phyloP scores from a whole-genome alignment of 208 protist species.

The Tritrichomonas foetus region DNA sequence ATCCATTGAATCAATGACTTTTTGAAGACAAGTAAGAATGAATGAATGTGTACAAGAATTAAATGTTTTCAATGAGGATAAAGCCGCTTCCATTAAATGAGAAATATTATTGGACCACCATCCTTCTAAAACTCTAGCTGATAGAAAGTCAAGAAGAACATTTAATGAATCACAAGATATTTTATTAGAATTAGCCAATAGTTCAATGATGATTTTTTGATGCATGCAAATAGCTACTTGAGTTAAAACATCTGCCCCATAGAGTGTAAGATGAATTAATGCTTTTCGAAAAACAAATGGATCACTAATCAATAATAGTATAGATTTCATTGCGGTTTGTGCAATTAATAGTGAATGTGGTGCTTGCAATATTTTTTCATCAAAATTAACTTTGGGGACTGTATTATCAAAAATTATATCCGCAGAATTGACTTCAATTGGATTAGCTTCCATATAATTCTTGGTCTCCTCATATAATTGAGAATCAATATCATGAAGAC shows the following conservation, averaged over 20 bases:
- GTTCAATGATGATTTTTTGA: neutral
- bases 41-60: too few relatives aligned
- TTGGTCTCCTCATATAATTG: too few relatives aligned
- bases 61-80: too few relatives aligned
- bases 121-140: neutral
- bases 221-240: neutral
- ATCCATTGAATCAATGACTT: too few relatives aligned
- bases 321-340: neutral
- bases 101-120: constrained; percentile 18
- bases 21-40: too few relatives aligned
- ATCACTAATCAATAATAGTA: neutral
- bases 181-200: neutral
- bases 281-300: neutral
- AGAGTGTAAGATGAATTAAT: neutral
- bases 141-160: neutral
- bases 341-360: neutral
- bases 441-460: too few relatives aligned
- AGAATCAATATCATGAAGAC: too few relatives aligned
- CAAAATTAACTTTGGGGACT: too few relatives aligned
- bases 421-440: too few relatives aligned
- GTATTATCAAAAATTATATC: too few relatives aligned
- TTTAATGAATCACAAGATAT: neutral
- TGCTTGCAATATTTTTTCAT: neutral
- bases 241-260: neutral
- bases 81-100: too few relatives aligned